Evolutionary conservation across 164 flowering plant genomes (phyloP).

Genomic region (Warburgia ugandensis): DNA sequence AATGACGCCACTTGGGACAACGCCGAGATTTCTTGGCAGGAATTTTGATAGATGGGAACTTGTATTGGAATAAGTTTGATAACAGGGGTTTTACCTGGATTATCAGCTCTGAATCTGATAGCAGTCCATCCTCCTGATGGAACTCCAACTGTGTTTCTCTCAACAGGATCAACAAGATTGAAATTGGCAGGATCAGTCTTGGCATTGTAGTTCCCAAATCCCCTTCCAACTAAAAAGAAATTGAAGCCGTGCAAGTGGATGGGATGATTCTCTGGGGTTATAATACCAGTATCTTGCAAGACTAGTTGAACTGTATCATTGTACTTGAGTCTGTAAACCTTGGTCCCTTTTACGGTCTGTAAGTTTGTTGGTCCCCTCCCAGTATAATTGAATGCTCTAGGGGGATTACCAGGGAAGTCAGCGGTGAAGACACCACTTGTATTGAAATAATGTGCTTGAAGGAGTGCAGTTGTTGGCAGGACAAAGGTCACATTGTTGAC

Average conservation of each 20-base stretch:
- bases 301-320: constrained; percentile 55
- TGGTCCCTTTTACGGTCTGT: constrained; percentile 45
- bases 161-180: constrained; percentile 68
- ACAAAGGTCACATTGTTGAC: constrained; percentile 66
- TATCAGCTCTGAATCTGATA: too few relatives aligned
- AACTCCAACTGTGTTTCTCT: constrained; percentile 69
- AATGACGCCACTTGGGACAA: too few relatives aligned
- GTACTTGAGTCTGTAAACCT: constrained; percentile 41
- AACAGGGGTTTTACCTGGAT: constrained; percentile 78
- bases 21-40: too few relatives aligned
- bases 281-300: too few relatives aligned
- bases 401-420: constrained; percentile 65
- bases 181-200: constrained; percentile 41
- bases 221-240: too few relatives aligned
- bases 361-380: constrained; percentile 33
- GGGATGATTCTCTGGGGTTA: too few relatives aligned
- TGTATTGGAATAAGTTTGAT: too few relatives aligned
- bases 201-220: constrained; percentile 57
- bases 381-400: constrained; percentile 39
- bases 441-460: constrained; percentile 66
- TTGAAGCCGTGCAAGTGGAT: too few relatives aligned
- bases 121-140: constrained; percentile 81
- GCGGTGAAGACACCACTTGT: constrained; percentile 57
- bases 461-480: constrained; percentile 60
- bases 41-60: too few relatives aligned